phyloP scores from a whole-genome alignment of 768 basidiomycete genomes.

The Calocybe indica region DNA sequence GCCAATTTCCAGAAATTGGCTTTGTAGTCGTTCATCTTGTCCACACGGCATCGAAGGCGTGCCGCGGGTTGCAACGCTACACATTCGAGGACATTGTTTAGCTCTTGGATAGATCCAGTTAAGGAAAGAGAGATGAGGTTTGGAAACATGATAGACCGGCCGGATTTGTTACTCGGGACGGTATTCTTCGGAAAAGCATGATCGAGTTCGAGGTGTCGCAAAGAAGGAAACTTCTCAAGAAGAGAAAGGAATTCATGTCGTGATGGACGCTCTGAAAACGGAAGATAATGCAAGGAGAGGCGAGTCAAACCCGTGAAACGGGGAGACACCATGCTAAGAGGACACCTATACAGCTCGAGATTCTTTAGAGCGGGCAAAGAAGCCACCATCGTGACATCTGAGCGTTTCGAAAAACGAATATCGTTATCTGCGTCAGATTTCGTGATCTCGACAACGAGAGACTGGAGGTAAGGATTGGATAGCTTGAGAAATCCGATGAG shows the following conservation, averaged over 20 bases:
- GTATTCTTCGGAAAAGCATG: constrained; percentile 25
- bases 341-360: constrained; percentile 28
- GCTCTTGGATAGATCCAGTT: constrained; percentile 24
- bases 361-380: constrained; percentile 23
- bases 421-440: constrained; percentile 12
- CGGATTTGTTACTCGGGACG: constrained; percentile 9
- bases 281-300: constrained; percentile 30
- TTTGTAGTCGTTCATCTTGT: constrained; percentile 21
- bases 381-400: constrained; percentile 21
- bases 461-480: constrained; percentile 28
- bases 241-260: constrained; percentile 25
- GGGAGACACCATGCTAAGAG: constrained; percentile 30
- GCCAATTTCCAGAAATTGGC: constrained; percentile 20
- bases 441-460: constrained; percentile 25
- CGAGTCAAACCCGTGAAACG: constrained; percentile 29
- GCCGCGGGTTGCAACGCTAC: constrained; percentile 20
- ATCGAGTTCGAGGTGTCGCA: constrained; percentile 28
- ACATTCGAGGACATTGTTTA: constrained; percentile 22
- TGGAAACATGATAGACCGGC: constrained; percentile 18
- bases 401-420: constrained; percentile 18
- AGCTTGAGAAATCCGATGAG: constrained; percentile 27
- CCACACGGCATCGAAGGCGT: constrained; percentile 19
- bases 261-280: constrained; percentile 28
- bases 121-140: constrained; percentile 22
- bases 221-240: constrained; percentile 23